Evolutionary conservation across 345 rosid genomes (phyloP).

Genomic region (Heritiera littoralis): DNA sequence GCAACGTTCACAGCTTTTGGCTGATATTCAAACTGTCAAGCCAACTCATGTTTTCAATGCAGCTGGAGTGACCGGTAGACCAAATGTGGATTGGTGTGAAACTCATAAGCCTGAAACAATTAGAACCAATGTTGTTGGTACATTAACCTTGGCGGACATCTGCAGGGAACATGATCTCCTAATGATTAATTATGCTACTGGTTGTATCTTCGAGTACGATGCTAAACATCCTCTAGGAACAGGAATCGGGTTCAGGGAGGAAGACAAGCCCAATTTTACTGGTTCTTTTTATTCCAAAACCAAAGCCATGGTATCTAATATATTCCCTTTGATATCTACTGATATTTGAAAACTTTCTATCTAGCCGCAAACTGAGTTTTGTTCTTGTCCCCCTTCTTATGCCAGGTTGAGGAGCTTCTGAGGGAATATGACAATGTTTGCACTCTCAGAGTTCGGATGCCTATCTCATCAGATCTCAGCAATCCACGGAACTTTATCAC

Average conservation of each 20-base stretch:
- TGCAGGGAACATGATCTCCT: constrained; percentile 69
- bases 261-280: constrained; percentile 67
- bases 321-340: not conserved
- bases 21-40: constrained; percentile 52
- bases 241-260: constrained; percentile 69
- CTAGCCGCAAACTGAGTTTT: not conserved
- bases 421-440: constrained; percentile 72
- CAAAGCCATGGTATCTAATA: constrained; percentile 64
- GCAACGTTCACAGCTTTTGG: constrained; percentile 59
- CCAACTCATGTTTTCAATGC: constrained; percentile 87
- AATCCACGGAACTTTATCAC: constrained; percentile 77
- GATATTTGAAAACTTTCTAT: not conserved
- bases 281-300: constrained; percentile 86
- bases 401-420: constrained; percentile 71
- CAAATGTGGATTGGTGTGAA: constrained; percentile 87
- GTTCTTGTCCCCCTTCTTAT: not conserved
- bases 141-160: constrained; percentile 73
- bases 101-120: constrained; percentile 70
- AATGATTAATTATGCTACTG: constrained; percentile 78
- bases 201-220: constrained; percentile 78
- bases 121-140: constrained; percentile 71
- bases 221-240: constrained; percentile 58
- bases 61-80: constrained; percentile 80
- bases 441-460: constrained; percentile 72
- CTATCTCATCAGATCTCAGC: constrained; percentile 72